These are phyloP conservation scores for Trichoderma polysporum DNA, from an alignment of 2,329 filamentous ascomycete species.

Conservation along the genomic window DNA sequence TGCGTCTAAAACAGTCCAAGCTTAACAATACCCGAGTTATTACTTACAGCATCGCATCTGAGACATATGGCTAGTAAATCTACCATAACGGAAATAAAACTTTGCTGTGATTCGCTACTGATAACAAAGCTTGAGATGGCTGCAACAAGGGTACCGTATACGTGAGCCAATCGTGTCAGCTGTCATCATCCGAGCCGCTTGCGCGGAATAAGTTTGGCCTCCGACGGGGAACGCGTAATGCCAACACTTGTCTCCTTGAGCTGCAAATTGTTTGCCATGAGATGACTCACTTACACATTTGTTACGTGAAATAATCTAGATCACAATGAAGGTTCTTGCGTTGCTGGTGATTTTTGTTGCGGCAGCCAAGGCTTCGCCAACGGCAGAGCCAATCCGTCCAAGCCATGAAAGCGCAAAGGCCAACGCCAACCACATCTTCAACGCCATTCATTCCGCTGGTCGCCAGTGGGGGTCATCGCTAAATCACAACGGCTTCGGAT, in stretches of 20 bases:
- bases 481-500: slow-evolving; percentile 73
- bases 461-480: slow-evolving; percentile 72
- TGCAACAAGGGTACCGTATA: background rate
- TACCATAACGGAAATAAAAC: background rate
- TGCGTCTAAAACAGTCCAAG: background rate
- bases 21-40: background rate
- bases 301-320: background rate
- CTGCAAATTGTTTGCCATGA: background rate
- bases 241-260: background rate
- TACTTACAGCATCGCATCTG: background rate
- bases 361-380: background rate
- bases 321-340: background rate
- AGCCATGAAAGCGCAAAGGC: slow-evolving; percentile 39
- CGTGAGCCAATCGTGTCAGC: background rate
- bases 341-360: slow-evolving; percentile 4
- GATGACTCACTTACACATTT: background rate
- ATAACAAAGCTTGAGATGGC: background rate
- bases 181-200: background rate
- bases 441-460: slow-evolving; percentile 68
- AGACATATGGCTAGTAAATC: background rate
- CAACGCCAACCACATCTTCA: slow-evolving; percentile 69
- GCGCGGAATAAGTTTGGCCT: background rate
- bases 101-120: background rate
- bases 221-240: background rate
- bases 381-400: slow-evolving; percentile 34